phyloP scores from a whole-genome alignment of 768 basidiomycete genomes.

The Scleroderma citrinum region DNA sequence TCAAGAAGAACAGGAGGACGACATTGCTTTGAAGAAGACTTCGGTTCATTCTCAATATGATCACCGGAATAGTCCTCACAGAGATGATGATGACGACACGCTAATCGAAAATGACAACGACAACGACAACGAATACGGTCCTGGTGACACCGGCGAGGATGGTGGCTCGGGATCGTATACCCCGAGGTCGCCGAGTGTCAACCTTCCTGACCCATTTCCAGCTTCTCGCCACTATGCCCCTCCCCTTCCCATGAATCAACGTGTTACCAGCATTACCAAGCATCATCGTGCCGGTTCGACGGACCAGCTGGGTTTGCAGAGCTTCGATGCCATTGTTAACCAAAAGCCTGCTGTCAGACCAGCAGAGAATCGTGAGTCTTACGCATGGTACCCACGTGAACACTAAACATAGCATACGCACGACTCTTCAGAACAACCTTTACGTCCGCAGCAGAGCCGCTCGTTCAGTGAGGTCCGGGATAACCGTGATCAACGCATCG shows the following conservation, averaged over 20 bases:
- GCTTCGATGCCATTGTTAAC: conserved; percentile 53
- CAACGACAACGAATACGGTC: conserved; percentile 28
- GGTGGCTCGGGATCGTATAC: conserved; percentile 56
- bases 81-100: conserved; percentile 43
- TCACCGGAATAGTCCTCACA: conserved; percentile 31
- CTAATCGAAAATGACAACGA: conserved; percentile 36
- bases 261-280: conserved; percentile 35
- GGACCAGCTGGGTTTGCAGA: conserved; percentile 56
- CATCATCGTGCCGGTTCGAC: conserved; percentile 53
- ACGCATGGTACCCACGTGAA: conserved; percentile 3
- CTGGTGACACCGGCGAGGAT: conserved; percentile 34
- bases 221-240: conserved; percentile 22
- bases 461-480: conserved; percentile 14
- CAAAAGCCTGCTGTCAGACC: conserved; percentile 32
- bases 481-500: conserved; percentile 16
- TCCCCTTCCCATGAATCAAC: conserved; percentile 22
- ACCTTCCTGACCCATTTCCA: conserved; percentile 45
- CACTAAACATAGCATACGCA: conserved; percentile 16
- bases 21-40: conserved; percentile 36
- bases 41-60: conserved; percentile 37
- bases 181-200: conserved; percentile 59
- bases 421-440: conserved; percentile 10
- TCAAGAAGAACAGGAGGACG: conserved; percentile 73
- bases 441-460: conserved; percentile 17
- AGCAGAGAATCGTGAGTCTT: conserved; percentile 27